Percentiles rank a stretch among this genome's conserved stretches.
Evolutionary conservation across 1,139 yeast species (phyloP).

Genomic region (Yamadazyma oceani): DNA sequence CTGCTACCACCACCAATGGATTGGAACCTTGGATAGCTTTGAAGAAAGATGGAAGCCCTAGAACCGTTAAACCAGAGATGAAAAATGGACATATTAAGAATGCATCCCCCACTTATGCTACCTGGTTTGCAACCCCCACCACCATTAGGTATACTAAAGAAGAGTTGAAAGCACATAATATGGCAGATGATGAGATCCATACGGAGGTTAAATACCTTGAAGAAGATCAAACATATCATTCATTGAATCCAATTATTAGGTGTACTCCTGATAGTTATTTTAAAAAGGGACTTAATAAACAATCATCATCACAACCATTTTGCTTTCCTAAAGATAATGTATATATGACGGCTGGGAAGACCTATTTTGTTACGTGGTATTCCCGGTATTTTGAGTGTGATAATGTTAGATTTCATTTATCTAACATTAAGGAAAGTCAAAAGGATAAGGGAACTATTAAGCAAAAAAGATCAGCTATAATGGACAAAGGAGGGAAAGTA

Average conservation of each 20-base stretch:
- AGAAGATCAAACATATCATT: slow-evolving; percentile 69
- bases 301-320: slow-evolving; percentile 65
- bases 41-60: slow-evolving; percentile 76
- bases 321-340: slow-evolving; percentile 73
- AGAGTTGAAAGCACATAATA: slow-evolving; percentile 66
- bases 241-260: slow-evolving; percentile 74
- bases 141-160: slow-evolving; percentile 57
- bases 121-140: slow-evolving; percentile 73
- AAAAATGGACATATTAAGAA: slow-evolving; percentile 70
- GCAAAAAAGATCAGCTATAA: slow-evolving; percentile 28
- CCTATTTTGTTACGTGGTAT: slow-evolving; percentile 82
- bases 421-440: slow-evolving; percentile 57
- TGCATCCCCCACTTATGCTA: slow-evolving; percentile 69
- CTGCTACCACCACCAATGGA: slow-evolving; percentile 64
- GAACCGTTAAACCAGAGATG: slow-evolving; percentile 70
- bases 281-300: slow-evolving; percentile 62
- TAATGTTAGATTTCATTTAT: slow-evolving; percentile 66
- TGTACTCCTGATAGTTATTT: slow-evolving; percentile 79
- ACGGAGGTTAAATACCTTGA: slow-evolving; percentile 55
- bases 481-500: slow-evolving; percentile 40
- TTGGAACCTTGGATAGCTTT: slow-evolving; percentile 81
- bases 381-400: slow-evolving; percentile 58
- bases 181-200: slow-evolving; percentile 57
- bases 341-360: slow-evolving; percentile 53
- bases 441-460: slow-evolving; percentile 57